phyloP scores from a whole-genome alignment of 768 basidiomycete genomes.

The Mycena amicta region DNA sequence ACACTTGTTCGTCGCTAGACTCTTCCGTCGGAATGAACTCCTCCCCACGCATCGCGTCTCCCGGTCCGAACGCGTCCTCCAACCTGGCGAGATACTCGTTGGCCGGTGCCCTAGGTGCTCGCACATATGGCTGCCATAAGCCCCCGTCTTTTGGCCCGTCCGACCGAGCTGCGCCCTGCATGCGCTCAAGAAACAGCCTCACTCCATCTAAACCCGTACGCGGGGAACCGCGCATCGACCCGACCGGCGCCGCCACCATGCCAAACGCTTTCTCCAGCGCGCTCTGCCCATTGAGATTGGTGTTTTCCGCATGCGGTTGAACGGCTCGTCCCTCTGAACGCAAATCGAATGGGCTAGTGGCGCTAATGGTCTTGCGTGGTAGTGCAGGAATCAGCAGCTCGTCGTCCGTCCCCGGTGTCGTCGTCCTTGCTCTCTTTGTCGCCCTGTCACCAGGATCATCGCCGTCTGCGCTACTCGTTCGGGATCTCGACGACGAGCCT shows the following conservation, averaged over 20 bases:
- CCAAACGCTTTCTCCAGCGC: not conserved
- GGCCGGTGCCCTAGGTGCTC: slow-evolving; percentile 10
- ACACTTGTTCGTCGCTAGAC: not conserved
- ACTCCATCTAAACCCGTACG: not conserved
- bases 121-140: not conserved
- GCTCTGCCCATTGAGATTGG: not conserved
- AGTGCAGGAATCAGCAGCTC: not conserved
- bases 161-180: not conserved
- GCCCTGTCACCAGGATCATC: not conserved
- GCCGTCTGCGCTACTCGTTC: not conserved
- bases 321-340: not conserved
- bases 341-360: not conserved
- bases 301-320: not conserved
- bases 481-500: not conserved
- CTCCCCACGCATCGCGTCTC: slow-evolving; percentile 16
- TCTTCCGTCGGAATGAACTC: slow-evolving; percentile 8
- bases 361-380: not conserved
- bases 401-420: not conserved
- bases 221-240: not conserved
- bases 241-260: not conserved
- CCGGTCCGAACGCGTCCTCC: slow-evolving; percentile 15
- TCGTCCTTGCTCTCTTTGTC: not conserved
- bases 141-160: not conserved
- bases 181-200: not conserved
- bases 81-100: slow-evolving; percentile 6